A percentile compares a stretch with the other conserved stretches of the same genome.
Conservation (phyloP, 106 monocot genomes). For the Acorus calamus region DNA sequence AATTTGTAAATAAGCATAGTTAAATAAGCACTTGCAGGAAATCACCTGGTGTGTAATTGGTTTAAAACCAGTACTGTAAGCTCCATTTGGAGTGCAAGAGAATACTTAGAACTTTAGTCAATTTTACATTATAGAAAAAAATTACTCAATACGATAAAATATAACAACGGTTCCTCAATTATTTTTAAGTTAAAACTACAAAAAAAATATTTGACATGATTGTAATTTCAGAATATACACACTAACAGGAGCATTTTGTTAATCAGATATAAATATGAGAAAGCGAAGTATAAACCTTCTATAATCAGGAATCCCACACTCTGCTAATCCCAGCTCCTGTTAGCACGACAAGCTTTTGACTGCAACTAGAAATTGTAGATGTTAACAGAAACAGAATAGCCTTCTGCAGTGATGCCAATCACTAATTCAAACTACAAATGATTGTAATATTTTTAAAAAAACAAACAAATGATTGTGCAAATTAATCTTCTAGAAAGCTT, state of each 20-base stretch:
- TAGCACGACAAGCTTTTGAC: slow-evolving; percentile 73
- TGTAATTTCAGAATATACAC: too few relatives aligned
- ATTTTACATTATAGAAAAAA: too few relatives aligned
- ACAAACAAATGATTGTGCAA: neutral
- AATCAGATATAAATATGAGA: neutral
- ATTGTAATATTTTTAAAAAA: slow-evolving; percentile 2
- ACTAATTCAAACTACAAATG: neutral
- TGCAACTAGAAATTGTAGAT: slow-evolving; percentile 14
- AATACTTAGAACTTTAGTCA: neutral
- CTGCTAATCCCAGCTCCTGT: slow-evolving; percentile 97
- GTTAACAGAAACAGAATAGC: neutral
- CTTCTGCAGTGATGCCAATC: slow-evolving; percentile 8
- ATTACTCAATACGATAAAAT: too few relatives aligned
- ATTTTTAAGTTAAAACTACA: too few relatives aligned
- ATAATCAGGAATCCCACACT: slow-evolving; percentile 98
- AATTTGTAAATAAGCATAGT: too few relatives aligned
- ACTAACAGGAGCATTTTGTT: too few relatives aligned
- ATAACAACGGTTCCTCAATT: too few relatives aligned
- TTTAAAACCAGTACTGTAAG: slow-evolving; percentile 95
- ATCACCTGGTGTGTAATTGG: slow-evolving; percentile 92
- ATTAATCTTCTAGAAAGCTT: neutral
- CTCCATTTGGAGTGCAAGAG: slow-evolving; percentile 84
- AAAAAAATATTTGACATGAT: too few relatives aligned
- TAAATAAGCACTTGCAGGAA: neutral
- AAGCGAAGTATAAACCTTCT: slow-evolving; percentile 47